These are phyloP conservation scores for Coemansia sp. DNA, from an alignment of 192 early-diverging fungal genomes.

Conservation along the genomic window DNA sequence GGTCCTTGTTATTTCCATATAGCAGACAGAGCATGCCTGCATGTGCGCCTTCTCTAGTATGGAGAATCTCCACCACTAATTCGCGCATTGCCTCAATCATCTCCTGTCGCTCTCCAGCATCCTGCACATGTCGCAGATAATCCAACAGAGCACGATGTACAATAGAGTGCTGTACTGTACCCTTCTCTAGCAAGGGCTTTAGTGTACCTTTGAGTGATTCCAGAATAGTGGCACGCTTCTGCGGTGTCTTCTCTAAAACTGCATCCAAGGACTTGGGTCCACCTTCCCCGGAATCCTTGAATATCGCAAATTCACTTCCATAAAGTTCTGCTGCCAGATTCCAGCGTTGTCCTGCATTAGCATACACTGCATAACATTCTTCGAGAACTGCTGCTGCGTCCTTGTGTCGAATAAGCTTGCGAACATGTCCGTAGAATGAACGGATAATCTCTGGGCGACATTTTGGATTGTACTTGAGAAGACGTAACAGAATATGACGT, in stretches of 20 bases:
- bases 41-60: constrained; percentile 88
- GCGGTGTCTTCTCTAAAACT: constrained; percentile 56
- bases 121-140: constrained; percentile 66
- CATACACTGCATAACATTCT: constrained; percentile 77
- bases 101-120: constrained; percentile 59
- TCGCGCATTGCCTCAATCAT: constrained; percentile 81
- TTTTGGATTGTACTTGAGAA: constrained; percentile 80
- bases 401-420: constrained; percentile 84
- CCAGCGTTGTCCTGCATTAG: constrained; percentile 71
- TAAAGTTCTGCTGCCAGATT: constrained; percentile 88
- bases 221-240: constrained; percentile 56
- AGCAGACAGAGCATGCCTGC: constrained; percentile 81
- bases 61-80: constrained; percentile 80
- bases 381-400: constrained; percentile 87
- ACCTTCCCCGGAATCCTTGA: constrained; percentile 58
- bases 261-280: constrained; percentile 22
- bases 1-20: constrained; percentile 81
- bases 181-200: constrained; percentile 77
- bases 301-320: constrained; percentile 86
- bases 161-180: constrained; percentile 72
- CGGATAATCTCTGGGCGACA: constrained; percentile 69
- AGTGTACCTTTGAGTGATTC: constrained; percentile 69
- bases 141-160: constrained; percentile 86
- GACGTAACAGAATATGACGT: constrained; percentile 81
- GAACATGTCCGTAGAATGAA: constrained; percentile 77